These are phyloP conservation scores for Globisporangium cylindrosporum DNA, from an alignment of 352 stramenopile species.

Conservation along the genomic window DNA sequence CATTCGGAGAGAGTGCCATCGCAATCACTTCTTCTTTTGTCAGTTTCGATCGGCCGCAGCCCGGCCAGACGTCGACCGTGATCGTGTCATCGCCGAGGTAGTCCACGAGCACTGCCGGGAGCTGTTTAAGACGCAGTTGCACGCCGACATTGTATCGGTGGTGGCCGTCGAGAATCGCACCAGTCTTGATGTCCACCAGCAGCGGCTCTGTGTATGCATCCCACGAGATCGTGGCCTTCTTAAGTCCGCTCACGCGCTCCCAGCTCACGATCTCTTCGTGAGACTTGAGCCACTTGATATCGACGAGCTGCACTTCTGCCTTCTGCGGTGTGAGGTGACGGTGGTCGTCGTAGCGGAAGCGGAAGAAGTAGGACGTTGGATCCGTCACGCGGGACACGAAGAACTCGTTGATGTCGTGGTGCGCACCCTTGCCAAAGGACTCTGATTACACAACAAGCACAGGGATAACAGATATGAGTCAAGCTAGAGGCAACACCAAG, in stretches of 20 bases:
- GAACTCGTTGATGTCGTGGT: conserved; percentile 64
- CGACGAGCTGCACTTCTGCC: conserved; percentile 76
- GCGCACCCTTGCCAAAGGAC: conserved; percentile 14
- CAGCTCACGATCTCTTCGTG: conserved; percentile 83
- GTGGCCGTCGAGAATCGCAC: conserved; percentile 82
- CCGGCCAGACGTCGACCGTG: conserved; percentile 76
- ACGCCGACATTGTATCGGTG: conserved; percentile 80
- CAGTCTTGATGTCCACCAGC: conserved; percentile 75
- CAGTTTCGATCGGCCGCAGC: conserved; percentile 57
- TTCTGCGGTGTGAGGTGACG: conserved; percentile 69
- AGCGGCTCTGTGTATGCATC: conserved; percentile 80
- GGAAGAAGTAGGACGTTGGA: conserved; percentile 86
- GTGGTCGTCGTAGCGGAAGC: conserved; percentile 71
- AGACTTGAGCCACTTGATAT: conserved; percentile 80
- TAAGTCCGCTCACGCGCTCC: conserved; percentile 74
- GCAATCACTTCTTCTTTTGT: conserved; percentile 82
- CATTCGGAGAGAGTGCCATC: conserved; percentile 76
- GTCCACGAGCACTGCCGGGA: conserved; percentile 77
- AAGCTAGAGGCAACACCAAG: background rate
- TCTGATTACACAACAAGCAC: conserved; percentile 1
- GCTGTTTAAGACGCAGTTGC: conserved; percentile 64
- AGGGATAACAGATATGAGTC: background rate
- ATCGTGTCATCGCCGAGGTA: conserved; percentile 75
- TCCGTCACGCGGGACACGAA: conserved; percentile 79
- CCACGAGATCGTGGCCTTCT: conserved; percentile 76